phyloP scores from a whole-genome alignment of 768 basidiomycete species.

The Lentinula sp. region DNA sequence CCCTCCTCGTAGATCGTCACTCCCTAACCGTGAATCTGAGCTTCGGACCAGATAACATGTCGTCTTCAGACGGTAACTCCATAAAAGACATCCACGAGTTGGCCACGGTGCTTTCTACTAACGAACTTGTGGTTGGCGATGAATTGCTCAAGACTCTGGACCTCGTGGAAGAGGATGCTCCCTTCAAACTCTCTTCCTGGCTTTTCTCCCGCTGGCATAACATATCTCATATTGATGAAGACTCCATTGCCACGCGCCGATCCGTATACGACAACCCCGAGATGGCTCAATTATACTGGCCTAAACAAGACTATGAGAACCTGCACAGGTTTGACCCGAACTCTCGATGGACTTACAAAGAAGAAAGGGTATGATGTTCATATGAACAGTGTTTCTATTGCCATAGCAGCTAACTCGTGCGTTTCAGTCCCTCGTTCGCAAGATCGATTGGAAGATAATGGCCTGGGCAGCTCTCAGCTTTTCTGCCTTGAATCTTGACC shows the following conservation, averaged over 20 bases:
- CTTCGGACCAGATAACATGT: not conserved
- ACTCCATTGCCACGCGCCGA: conserved; percentile 40
- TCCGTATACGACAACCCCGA: conserved; percentile 48
- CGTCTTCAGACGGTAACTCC: not conserved
- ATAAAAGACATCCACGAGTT: not conserved
- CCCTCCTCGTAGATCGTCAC: not conserved
- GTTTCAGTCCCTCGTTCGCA: conserved; percentile 38
- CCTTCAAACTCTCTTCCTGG: conserved; percentile 28
- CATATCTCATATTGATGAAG: conserved; percentile 19
- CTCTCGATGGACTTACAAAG: conserved; percentile 54
- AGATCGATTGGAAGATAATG: conserved; percentile 60
- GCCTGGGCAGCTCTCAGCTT: conserved; percentile 51
- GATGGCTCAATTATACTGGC: conserved; percentile 40
- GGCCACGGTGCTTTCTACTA: not conserved
- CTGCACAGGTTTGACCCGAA: conserved; percentile 48
- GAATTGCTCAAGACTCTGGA: conserved; percentile 8
- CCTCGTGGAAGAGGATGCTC: conserved; percentile 28
- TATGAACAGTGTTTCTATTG: not conserved
- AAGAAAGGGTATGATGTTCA: conserved; percentile 35
- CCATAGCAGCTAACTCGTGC: not conserved
- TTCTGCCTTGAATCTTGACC: conserved; percentile 49
- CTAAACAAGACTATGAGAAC: conserved; percentile 48
- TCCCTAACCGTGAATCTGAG: not conserved
- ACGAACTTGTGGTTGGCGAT: not conserved
- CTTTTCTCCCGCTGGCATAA: conserved; percentile 21